Evolutionary conservation across 163 green algal species (phyloP).

Genomic region (Prototheca cutis): DNA sequence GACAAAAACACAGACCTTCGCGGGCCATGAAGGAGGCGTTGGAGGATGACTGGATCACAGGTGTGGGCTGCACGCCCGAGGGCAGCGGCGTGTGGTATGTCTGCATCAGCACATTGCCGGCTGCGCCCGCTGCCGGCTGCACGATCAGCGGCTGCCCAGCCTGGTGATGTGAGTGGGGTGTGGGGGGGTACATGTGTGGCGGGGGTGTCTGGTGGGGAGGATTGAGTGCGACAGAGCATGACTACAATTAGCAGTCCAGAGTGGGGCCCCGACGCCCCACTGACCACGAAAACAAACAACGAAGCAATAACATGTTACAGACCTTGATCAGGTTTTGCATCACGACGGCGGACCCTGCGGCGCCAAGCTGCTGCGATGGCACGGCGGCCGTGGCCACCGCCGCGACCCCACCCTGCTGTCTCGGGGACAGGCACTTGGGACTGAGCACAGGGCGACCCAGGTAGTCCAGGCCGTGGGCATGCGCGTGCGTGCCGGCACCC

Average conservation of each 20-base stretch:
- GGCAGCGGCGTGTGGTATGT: neutral
- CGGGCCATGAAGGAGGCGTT: neutral
- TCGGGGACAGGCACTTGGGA: too few relatives aligned
- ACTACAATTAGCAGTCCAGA: too few relatives aligned
- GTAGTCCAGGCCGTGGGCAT: conserved; percentile 4
- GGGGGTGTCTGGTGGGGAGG: too few relatives aligned
- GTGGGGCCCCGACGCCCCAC: too few relatives aligned
- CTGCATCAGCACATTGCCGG: neutral
- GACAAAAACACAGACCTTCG: neutral
- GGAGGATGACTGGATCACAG: neutral
- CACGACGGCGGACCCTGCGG: conserved; percentile 1
- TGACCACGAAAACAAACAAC: too few relatives aligned
- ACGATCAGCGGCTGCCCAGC: neutral
- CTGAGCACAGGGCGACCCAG: neutral
- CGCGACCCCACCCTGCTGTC: too few relatives aligned
- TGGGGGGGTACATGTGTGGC: too few relatives aligned
- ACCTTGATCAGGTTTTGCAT: too few relatives aligned
- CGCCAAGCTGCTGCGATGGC: neutral
- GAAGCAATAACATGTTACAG: too few relatives aligned
- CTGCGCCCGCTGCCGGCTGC: neutral
- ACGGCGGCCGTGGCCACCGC: neutral
- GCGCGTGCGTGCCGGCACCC: neutral
- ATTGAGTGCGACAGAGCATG: too few relatives aligned
- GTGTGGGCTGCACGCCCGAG: neutral
- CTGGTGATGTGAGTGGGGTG: too few relatives aligned